Evolutionary conservation across 768 basidiomycete genomes (phyloP), one percentile per base, ranked within the genome.

Genomic region (Pulveroboletus sp.): DNA sequence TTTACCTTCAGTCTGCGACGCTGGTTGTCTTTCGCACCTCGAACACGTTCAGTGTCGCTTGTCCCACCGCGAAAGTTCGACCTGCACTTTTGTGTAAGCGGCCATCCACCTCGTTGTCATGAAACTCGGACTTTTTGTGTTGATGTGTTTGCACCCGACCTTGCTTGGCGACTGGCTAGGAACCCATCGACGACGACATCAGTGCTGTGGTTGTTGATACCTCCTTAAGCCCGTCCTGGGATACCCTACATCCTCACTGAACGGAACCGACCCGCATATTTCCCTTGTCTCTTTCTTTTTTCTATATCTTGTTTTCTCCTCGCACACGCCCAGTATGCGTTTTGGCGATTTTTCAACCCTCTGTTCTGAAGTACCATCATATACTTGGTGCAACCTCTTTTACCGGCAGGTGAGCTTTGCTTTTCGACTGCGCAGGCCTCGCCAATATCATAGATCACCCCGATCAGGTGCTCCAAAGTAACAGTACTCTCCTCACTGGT

Each of bases 311-410:
- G 10, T 31, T 17, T 40, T 31, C 46, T 42, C 42, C 18, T 36
- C 46, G 6, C 46, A 27, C 32, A 8, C 35, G 32, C 31, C 50
- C 43, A 58, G 58, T 30, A 77, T 80, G 84, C 71, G 71, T 56
- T 89, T 91, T 65, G 88, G 88, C 51, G 84, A 89, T 61, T 91
- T 89, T 67, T 65, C 74, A 61, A 71, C 79, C 17, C 72, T 88
- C 45, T 92, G 91, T 67, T 70, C 73, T 37, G 69, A 79, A 38
- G 78, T 79, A 8, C 89, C 90, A 2, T 88, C 86, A 40, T 87
- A 95, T 63, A 81, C 93, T 0, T 89, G 90, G 82, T 97, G 94
- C 72, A 96, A 96, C 65, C 83, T 96, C 58, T 94, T 95, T 73
- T 93, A 93, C 71, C 80, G 80, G 52, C 92, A 95, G 76, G 84